These are phyloP conservation scores for Telfairia occidentalis DNA, from an alignment of 331 rosid species.

Conservation along the genomic window DNA sequence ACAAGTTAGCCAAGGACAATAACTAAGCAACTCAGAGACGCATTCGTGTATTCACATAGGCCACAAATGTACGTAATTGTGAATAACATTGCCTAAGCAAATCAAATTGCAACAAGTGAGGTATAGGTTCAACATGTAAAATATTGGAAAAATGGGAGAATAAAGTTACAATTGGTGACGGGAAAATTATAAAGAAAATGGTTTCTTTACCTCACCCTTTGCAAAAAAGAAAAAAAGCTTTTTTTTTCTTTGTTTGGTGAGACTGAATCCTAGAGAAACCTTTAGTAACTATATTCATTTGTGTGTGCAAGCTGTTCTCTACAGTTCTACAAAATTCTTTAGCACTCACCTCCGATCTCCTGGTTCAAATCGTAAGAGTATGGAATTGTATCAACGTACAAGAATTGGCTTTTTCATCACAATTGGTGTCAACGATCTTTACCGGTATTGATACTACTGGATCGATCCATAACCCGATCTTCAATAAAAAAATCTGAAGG, in stretches of 20 bases:
- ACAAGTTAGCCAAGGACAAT: neutral
- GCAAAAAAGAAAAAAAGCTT: neutral
- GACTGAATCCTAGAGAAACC: neutral
- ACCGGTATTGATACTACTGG: neutral
- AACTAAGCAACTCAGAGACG: neutral
- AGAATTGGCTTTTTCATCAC: constrained; percentile 1
- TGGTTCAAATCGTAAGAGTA: neutral
- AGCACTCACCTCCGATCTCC: constrained; percentile 13
- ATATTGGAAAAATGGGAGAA: neutral
- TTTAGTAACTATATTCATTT: constrained; percentile 16
- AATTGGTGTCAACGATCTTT: neutral
- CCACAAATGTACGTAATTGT: neutral
- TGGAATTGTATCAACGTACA: constrained; percentile 36
- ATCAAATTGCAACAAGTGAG: neutral
- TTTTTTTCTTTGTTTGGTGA: neutral
- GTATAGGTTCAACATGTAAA: neutral
- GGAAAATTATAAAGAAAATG: neutral
- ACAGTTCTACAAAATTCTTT: constrained; percentile 4
- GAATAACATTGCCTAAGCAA: neutral
- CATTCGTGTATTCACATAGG: neutral
- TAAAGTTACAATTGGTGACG: neutral
- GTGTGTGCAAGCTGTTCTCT: constrained; percentile 16
- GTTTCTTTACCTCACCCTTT: neutral
- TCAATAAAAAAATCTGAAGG: neutral
- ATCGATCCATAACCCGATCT: neutral